phyloP scores from a whole-genome alignment of 2,329 filamentous ascomycete genomes.

The Neophaeococcomyces aloes region DNA sequence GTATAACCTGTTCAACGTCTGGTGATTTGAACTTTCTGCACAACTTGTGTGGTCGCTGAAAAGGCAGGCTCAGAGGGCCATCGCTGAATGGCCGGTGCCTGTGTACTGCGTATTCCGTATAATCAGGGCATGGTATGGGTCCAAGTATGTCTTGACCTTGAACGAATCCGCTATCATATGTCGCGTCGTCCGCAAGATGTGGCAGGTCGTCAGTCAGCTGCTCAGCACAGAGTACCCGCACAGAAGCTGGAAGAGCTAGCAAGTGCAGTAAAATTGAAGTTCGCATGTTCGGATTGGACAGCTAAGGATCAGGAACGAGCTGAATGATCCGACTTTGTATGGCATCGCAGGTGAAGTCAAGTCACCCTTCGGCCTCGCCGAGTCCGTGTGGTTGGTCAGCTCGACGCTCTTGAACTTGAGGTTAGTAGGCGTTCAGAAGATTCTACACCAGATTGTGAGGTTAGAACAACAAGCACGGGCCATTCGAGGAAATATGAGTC shows the following conservation, averaged over 20 bases:
- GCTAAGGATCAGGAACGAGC: no score
- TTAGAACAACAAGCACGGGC: no score
- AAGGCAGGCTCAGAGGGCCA: slow-evolving; percentile 70
- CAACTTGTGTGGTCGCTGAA: slow-evolving; percentile 65
- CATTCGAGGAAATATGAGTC: no score
- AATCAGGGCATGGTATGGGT: slow-evolving; percentile 22
- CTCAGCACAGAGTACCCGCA: slow-evolving; percentile 5
- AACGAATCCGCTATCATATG: slow-evolving; percentile 10
- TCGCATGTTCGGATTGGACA: background rate
- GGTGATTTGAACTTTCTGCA: slow-evolving; percentile 87
- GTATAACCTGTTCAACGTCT: slow-evolving; percentile 77
- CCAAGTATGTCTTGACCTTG: slow-evolving; percentile 12
- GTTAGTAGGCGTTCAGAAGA: no score
- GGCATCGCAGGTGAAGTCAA: no score
- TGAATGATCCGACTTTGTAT: no score
- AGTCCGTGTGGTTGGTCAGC: no score
- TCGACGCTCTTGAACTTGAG: no score
- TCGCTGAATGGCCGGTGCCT: slow-evolving; percentile 57
- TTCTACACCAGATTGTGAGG: no score
- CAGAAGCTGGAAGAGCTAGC: slow-evolving; percentile 7
- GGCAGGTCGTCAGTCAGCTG: background rate
- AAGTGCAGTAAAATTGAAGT: background rate
- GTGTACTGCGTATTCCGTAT: slow-evolving; percentile 22
- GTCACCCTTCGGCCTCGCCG: no score
- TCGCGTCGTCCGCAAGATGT: slow-evolving; percentile 5